Evolutionary conservation across 2,329 filamentous ascomycete species (phyloP), one percentile per base, ranked within the genome.

Genomic region (Penicillium griseofulvum): DNA sequence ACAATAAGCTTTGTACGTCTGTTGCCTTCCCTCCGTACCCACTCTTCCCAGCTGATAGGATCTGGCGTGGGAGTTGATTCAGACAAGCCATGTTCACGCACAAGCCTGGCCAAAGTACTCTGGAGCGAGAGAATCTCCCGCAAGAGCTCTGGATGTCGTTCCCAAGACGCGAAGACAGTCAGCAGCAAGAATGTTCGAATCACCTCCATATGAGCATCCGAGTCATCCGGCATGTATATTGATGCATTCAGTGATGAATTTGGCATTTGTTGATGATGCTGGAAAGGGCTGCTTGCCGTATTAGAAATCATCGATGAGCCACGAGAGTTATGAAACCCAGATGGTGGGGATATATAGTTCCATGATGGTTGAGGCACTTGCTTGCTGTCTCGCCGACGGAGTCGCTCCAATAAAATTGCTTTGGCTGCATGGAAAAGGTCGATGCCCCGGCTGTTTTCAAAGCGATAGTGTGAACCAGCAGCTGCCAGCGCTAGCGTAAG

Each of bases 131-230:
- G 74, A 11, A 82, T 81, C 64, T 85, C 81, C 50, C 80, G 76
- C n/a, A 83, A 68, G 10, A 84, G 75, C 49, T 82, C 80, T 17
- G 78, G 79, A 58, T 84, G 83, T 61, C 80, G 78, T 50, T 82
- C 81, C 83, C 83, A 85, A 0, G 82, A 84, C 12, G 81, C 81
- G 65, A 83, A 80, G 0, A 82, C 82, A 53, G 83, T 84, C n/a
- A 85, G 73, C 3, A 81, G 67, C 10, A 81, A 61, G 24, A 81
- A 76, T 0, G 80, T 79, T 49, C 78, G 76, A 38, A 81, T 78
- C 7, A 79, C 75, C 60, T 80, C 77, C 71, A 80, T 78, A 48
- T 77, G 74, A 26, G 76, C 75, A 61, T 78, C 75, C 14, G 74
- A 75, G 56, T 79, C 77, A 53, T 76, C 74, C 11, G 62, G 65